phyloP scores from a whole-genome alignment of 2,329 filamentous ascomycete genomes.

The Leptographium lundbergii region DNA sequence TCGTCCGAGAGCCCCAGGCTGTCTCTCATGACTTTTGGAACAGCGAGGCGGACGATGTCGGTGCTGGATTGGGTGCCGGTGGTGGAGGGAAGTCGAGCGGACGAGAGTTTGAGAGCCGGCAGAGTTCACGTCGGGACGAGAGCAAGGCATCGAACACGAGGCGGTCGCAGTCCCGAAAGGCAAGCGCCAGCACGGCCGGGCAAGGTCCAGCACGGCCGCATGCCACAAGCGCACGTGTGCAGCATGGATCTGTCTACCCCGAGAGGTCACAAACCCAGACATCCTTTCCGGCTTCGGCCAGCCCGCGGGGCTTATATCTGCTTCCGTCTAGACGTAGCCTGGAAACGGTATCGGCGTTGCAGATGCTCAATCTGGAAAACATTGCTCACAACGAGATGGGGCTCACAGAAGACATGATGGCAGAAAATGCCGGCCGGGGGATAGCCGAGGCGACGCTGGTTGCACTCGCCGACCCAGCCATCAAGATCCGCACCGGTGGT shows the following conservation, averaged over 20 bases:
- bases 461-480: conserved; percentile 50
- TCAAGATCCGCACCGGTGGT: conserved; percentile 38
- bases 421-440: conserved; percentile 79
- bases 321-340: conserved; percentile 42
- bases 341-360: conserved; percentile 56
- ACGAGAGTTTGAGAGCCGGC: conserved; percentile 37
- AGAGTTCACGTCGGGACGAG: conserved; percentile 36
- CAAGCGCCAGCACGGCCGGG: conserved; percentile 28
- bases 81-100: conserved; percentile 34
- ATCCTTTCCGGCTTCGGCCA: conserved; percentile 10
- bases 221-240: conserved; percentile 22
- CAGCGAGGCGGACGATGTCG: conserved; percentile 54
- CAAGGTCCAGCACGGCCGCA: conserved; percentile 34
- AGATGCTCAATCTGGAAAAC: conserved; percentile 88
- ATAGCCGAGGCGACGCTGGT: conserved; percentile 73
- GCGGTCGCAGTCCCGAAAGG: conserved; percentile 45
- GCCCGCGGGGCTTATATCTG: conserved; percentile 35
- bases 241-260: background rate
- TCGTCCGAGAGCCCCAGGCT: conserved; percentile 20
- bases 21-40: conserved; percentile 50
- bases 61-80: conserved; percentile 14
- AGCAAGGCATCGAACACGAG: conserved; percentile 35
- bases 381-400: conserved; percentile 80
- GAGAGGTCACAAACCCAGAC: conserved; percentile 6
- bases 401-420: conserved; percentile 77